A percentile compares a stretch with the other conserved stretches of the same genome.
Evolutionary conservation across 2,329 filamentous ascomycete species (phyloP).

Genomic region (Curvularia sp.): DNA sequence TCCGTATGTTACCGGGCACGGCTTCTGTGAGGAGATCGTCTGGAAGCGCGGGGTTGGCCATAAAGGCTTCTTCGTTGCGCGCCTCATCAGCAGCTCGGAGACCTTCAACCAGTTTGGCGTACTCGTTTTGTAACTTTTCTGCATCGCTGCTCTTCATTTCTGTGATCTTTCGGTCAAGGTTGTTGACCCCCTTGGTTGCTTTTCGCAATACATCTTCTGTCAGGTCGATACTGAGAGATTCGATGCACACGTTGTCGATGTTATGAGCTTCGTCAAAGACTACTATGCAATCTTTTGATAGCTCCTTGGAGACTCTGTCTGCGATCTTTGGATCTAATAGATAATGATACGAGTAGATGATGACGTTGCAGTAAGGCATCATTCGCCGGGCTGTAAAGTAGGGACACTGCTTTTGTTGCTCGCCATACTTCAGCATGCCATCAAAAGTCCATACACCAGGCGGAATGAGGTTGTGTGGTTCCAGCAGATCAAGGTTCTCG

Average conservation of each 20-base stretch:
- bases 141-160: conserved; percentile 97
- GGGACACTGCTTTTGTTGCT: conserved; percentile 94
- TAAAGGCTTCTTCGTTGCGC: conserved; percentile 92
- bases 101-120: conserved; percentile 92
- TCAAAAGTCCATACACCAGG: conserved; percentile 97
- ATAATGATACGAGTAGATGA: conserved; percentile 99
- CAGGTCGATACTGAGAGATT: conserved; percentile 94
- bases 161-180: conserved; percentile 86
- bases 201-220: conserved; percentile 93
- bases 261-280: conserved; percentile 99
- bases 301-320: conserved; percentile 89
- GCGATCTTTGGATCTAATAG: conserved; percentile 97
- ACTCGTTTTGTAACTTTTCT: conserved; percentile 92
- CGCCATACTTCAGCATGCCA: conserved; percentile 84
- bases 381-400: conserved; percentile 96
- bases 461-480: conserved; percentile 92
- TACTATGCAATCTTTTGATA: conserved; percentile 97
- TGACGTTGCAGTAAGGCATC: conserved; percentile 99
- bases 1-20: conserved; percentile 92
- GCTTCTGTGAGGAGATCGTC: conserved; percentile 95
- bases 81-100: conserved; percentile 87
- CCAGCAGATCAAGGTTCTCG: conserved; percentile 94
- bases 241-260: conserved; percentile 99
- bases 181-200: conserved; percentile 87
- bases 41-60: conserved; percentile 92